phyloP scores from a whole-genome alignment of 2,329 filamentous ascomycete genomes.

The Rutstroemia sp. region DNA sequence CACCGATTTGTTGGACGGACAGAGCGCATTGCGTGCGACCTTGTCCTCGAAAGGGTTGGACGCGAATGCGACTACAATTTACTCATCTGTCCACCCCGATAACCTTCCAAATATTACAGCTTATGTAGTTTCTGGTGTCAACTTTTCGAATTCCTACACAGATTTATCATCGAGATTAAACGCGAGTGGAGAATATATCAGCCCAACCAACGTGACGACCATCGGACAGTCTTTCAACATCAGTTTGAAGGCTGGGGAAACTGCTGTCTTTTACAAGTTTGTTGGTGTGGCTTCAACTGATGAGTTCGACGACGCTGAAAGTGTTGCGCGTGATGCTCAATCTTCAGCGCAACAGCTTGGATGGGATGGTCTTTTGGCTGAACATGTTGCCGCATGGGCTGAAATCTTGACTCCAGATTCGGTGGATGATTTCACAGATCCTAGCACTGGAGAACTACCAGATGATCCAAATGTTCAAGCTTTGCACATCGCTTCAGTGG shows the following conservation, averaged over 20 bases:
- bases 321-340: constrained; percentile 48
- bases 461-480: constrained; percentile 48
- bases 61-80: constrained; percentile 45
- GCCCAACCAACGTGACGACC: constrained; percentile 48
- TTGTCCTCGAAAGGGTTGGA: constrained; percentile 50
- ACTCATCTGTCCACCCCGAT: constrained; percentile 54
- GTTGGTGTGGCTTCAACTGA: constrained; percentile 63
- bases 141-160: constrained; percentile 30
- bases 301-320: constrained; percentile 52
- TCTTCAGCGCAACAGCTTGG: constrained; percentile 42
- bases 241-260: constrained; percentile 43
- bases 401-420: constrained; percentile 51
- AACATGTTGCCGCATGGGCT: constrained; percentile 56
- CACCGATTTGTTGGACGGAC: constrained; percentile 61
- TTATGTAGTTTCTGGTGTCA: constrained; percentile 46
- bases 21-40: constrained; percentile 57
- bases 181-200: constrained; percentile 37
- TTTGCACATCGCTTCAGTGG: constrained; percentile 45
- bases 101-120: constrained; percentile 57
- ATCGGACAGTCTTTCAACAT: constrained; percentile 55
- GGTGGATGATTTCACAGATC: constrained; percentile 55
- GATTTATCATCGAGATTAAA: constrained; percentile 29
- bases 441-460: constrained; percentile 49
- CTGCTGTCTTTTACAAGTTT: constrained; percentile 55
- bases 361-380: constrained; percentile 44